phyloP scores from a whole-genome alignment of 1,284 basidiomycete species.

The Pseudozyma sp. region DNA sequence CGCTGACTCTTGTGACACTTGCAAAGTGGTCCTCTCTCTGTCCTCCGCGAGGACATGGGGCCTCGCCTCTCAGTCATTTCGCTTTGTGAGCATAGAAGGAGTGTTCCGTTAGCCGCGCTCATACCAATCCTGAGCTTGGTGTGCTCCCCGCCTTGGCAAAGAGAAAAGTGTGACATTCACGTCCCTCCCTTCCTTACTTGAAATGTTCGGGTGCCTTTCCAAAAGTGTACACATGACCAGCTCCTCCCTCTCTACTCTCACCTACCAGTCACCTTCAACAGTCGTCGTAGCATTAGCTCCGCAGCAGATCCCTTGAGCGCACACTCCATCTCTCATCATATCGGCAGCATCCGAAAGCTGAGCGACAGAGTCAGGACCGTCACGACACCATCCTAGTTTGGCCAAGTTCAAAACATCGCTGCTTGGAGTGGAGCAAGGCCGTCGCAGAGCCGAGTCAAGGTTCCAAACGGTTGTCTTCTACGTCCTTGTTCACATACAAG shows the following conservation, averaged over 20 bases:
- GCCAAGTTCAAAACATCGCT: no score
- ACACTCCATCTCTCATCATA: no score
- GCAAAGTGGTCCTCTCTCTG: not conserved
- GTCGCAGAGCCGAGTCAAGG: not conserved
- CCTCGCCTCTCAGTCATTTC: no score
- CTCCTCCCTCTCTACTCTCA: not conserved
- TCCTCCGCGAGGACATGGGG: not conserved
- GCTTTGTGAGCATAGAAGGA: no score
- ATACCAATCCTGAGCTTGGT: not conserved
- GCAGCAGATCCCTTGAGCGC: no score
- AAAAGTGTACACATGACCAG: conserved; percentile 6
- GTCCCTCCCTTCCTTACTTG: not conserved
- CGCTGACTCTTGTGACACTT: conserved; percentile 2
- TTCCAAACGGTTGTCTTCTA: no score
- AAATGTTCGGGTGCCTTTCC: not conserved
- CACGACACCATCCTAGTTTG: not conserved
- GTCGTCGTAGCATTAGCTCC: no score
- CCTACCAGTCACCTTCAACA: not conserved
- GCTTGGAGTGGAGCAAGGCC: not conserved
- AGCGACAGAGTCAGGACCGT: not conserved
- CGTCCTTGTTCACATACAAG: not conserved
- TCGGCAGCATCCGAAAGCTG: not conserved
- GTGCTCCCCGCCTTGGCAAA: not conserved
- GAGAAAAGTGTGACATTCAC: conserved; percentile 1
- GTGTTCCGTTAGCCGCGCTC: not conserved